phyloP scores from a whole-genome alignment of 2,329 filamentous ascomycete species.

The Talaromyces sp. region DNA sequence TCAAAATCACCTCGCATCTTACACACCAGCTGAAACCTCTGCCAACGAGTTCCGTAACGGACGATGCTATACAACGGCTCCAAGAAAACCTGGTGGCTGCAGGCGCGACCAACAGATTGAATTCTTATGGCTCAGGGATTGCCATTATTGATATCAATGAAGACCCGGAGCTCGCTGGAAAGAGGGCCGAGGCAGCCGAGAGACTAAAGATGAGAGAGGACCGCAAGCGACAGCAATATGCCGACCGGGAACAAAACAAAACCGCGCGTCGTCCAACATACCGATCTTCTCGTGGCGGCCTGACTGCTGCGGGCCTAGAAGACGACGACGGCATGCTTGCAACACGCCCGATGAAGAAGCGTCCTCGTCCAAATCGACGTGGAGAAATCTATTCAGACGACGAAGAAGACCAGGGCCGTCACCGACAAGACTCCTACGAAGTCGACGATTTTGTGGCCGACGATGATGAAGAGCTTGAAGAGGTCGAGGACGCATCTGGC shows the following conservation, averaged over 20 bases:
- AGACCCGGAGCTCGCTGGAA: conserved; percentile 59
- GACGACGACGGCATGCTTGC: conserved; percentile 49
- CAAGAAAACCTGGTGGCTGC: conserved; percentile 58
- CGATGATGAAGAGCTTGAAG: conserved; percentile 46
- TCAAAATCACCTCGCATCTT: conserved; percentile 60
- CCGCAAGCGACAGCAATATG: conserved; percentile 53
- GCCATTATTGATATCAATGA: conserved; percentile 56
- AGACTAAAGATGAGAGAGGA: conserved; percentile 53
- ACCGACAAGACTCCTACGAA: conserved; percentile 76
- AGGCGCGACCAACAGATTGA: conserved; percentile 48
- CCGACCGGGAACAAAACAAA: conserved; percentile 52
- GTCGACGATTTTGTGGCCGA: conserved; percentile 70
- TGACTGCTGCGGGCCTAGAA: conserved; percentile 55
- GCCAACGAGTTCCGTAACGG: conserved; percentile 52
- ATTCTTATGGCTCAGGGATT: conserved; percentile 45
- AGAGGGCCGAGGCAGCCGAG: conserved; percentile 56
- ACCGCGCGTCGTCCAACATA: conserved; percentile 46
- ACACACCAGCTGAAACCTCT: conserved; percentile 56
- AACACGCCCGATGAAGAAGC: conserved; percentile 35
- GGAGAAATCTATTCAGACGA: conserved; percentile 48
- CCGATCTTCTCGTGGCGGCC: conserved; percentile 45
- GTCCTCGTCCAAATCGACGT: conserved; percentile 38
- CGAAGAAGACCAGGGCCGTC: conserved; percentile 44
- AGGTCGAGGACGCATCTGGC: conserved; percentile 41
- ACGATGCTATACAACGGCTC: conserved; percentile 59